Percentiles rank a stretch among this genome's conserved stretches.
These are phyloP conservation scores for Geotrichum australiense DNA, from an alignment of 1,139 yeast species.

Conservation along the genomic window DNA sequence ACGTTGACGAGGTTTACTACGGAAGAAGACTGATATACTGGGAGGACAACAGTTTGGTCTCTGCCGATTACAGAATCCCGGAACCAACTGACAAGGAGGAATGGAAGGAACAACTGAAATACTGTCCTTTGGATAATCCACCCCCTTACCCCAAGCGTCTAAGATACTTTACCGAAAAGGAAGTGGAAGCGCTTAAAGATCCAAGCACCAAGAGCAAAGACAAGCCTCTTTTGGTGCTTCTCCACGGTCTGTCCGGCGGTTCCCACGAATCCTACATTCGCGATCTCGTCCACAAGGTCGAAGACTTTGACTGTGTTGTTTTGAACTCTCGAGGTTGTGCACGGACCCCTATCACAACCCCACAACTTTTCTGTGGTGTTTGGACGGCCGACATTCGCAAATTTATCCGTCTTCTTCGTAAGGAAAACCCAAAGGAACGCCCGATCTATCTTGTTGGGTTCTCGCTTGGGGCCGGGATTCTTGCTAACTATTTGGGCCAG, in stretches of 20 bases:
- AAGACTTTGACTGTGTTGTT: slow-evolving; percentile 58
- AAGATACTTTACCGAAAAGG: slow-evolving; percentile 54
- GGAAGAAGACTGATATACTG: slow-evolving; percentile 67
- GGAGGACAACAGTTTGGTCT: slow-evolving; percentile 58
- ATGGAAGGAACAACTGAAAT: slow-evolving; percentile 45
- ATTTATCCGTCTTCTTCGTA: slow-evolving; percentile 46
- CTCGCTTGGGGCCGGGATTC: slow-evolving; percentile 79
- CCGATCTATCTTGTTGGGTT: slow-evolving; percentile 74
- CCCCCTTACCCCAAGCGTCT: slow-evolving; percentile 78
- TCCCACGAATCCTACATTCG: slow-evolving; percentile 84
- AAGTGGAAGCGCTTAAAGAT: slow-evolving; percentile 34
- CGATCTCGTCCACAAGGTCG: slow-evolving; percentile 36
- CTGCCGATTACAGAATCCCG: slow-evolving; percentile 68
- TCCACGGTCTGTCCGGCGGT: slow-evolving; percentile 90
- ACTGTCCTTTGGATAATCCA: slow-evolving; percentile 57
- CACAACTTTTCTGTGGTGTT: slow-evolving; percentile 64
- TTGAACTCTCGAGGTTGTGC: slow-evolving; percentile 84
- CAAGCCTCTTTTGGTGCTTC: slow-evolving; percentile 59
- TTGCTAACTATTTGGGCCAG: slow-evolving; percentile 74
- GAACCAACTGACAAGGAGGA: slow-evolving; percentile 42
- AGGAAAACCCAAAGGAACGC: slow-evolving; percentile 54
- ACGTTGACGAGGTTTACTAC: slow-evolving; percentile 53
- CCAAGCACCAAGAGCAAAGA: slow-evolving; percentile 30
- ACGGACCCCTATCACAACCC: slow-evolving; percentile 69
- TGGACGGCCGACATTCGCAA: slow-evolving; percentile 69